Conservation (phyloP, 768 basidiomycete species). For the Tulasnella sp. region DNA sequence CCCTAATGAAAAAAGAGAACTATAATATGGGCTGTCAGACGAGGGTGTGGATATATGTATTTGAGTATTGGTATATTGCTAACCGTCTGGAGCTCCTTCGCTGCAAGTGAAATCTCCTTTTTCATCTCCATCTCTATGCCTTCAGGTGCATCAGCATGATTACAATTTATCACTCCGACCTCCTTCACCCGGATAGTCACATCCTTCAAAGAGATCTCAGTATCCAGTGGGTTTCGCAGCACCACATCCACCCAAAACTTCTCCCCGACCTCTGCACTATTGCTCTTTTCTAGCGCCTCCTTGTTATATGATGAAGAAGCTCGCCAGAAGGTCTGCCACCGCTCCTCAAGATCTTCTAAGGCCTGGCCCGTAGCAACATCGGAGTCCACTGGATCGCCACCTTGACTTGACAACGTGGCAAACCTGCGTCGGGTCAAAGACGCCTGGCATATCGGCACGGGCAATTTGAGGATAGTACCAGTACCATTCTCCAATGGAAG, state of each 20-base stretch:
- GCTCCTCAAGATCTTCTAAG: constrained; percentile 58
- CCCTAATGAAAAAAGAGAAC: constrained; percentile 1
- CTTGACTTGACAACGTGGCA: constrained; percentile 33
- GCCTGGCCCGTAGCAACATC: background rate
- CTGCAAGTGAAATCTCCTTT: constrained; percentile 47
- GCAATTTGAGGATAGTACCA: constrained; percentile 37
- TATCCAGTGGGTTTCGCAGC: constrained; percentile 59
- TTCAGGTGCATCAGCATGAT: constrained; percentile 31
- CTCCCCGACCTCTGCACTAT: constrained; percentile 57
- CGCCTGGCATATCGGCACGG: constrained; percentile 54
- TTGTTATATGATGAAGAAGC: constrained; percentile 26
- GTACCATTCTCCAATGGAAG: too few relatives aligned
- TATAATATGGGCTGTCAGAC: too few relatives aligned
- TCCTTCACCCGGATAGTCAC: constrained; percentile 41
- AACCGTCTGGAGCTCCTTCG: constrained; percentile 59
- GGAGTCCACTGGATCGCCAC: constrained; percentile 31
- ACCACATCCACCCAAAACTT: constrained; percentile 66
- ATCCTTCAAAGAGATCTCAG: constrained; percentile 58
- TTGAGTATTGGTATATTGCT: too few relatives aligned
- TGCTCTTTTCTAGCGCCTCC: constrained; percentile 42
- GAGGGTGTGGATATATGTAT: too few relatives aligned
- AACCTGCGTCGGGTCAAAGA: constrained; percentile 49
- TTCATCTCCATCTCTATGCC: constrained; percentile 50
- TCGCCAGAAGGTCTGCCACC: constrained; percentile 55
- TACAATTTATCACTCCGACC: constrained; percentile 18